phyloP scores from a whole-genome alignment of 257 asterid genomes.

The Salvia rosmarinus region DNA sequence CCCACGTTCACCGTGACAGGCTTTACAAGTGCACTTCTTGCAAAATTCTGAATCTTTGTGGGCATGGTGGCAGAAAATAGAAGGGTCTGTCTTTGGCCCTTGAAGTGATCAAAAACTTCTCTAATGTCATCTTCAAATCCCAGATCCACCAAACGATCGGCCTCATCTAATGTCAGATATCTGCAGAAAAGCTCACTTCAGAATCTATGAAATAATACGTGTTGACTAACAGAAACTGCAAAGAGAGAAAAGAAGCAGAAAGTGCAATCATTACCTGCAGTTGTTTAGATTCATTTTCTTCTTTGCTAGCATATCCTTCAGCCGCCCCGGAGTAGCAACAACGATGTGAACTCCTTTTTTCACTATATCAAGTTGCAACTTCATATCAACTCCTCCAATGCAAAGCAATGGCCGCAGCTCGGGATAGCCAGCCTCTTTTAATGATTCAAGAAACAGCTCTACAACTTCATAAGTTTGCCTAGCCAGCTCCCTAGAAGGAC shows the following conservation, averaged over 20 bases:
- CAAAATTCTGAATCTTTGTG: slow-evolving; percentile 78
- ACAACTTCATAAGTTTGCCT: slow-evolving; percentile 88
- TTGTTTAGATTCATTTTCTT: slow-evolving; percentile 82
- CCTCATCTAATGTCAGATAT: slow-evolving; percentile 74
- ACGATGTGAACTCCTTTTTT: slow-evolving; percentile 86
- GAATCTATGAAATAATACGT: slow-evolving; percentile 13
- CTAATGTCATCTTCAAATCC: slow-evolving; percentile 91
- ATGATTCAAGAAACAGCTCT: slow-evolving; percentile 67
- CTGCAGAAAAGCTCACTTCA: slow-evolving; percentile 39
- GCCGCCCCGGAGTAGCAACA: slow-evolving; percentile 92
- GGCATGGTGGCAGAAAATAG: slow-evolving; percentile 95
- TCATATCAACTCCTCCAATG: slow-evolving; percentile 90
- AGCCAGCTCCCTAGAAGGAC: slow-evolving; percentile 92
- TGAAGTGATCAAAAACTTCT: slow-evolving; percentile 90
- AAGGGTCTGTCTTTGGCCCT: slow-evolving; percentile 89
- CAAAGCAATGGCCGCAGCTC: slow-evolving; percentile 85
- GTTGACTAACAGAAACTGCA: neutral
- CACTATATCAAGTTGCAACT: slow-evolving; percentile 80
- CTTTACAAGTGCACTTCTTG: slow-evolving; percentile 78
- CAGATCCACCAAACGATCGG: slow-evolving; percentile 77
- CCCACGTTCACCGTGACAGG: slow-evolving; percentile 87
- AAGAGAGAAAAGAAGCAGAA: neutral
- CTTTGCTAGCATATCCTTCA: slow-evolving; percentile 86
- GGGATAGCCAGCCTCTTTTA: slow-evolving; percentile 75
- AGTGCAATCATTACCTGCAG: slow-evolving; percentile 55